These are phyloP conservation scores for Cucurbita maxima DNA, from an alignment of 306 rosid genomes.

Conservation along the genomic window DNA sequence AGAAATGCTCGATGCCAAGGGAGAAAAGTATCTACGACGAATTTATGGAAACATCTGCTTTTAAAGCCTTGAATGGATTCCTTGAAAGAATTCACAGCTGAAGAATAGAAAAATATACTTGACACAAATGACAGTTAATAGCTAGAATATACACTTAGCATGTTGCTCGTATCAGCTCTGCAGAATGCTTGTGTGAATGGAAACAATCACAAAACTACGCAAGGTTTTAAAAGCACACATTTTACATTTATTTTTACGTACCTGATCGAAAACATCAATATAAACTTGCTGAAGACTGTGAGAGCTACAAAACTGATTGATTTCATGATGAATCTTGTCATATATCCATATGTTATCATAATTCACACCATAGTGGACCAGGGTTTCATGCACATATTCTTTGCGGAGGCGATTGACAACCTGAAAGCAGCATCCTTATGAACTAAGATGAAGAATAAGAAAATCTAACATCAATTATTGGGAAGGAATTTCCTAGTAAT, in stretches of 20 bases:
- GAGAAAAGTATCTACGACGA: not conserved
- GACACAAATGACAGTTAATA: not conserved
- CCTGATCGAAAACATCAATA: conserved; percentile 94
- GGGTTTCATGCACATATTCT: conserved; percentile 62
- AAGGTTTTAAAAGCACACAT: not conserved
- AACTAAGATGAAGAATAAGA: not conserved
- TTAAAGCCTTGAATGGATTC: not conserved
- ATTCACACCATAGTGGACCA: conserved; percentile 66
- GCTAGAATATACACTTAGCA: not conserved
- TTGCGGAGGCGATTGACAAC: conserved; percentile 76
- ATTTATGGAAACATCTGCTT: not conserved
- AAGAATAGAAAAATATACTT: not conserved
- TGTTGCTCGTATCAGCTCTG: not conserved
- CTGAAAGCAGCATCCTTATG: conserved; percentile 23
- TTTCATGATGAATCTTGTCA: conserved; percentile 92
- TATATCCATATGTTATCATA: conserved; percentile 93
- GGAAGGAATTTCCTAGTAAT: not conserved
- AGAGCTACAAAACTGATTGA: conserved; percentile 85
- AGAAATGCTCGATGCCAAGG: not conserved
- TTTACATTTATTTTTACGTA: conserved; percentile 1
- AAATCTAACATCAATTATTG: not conserved
- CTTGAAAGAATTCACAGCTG: not conserved
- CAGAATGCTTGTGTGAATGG: not conserved
- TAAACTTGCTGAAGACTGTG: conserved; percentile 80
- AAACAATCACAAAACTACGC: not conserved